Evolutionary conservation across 768 basidiomycete species (phyloP).

Genomic region (Panaeolus cyanescens): DNA sequence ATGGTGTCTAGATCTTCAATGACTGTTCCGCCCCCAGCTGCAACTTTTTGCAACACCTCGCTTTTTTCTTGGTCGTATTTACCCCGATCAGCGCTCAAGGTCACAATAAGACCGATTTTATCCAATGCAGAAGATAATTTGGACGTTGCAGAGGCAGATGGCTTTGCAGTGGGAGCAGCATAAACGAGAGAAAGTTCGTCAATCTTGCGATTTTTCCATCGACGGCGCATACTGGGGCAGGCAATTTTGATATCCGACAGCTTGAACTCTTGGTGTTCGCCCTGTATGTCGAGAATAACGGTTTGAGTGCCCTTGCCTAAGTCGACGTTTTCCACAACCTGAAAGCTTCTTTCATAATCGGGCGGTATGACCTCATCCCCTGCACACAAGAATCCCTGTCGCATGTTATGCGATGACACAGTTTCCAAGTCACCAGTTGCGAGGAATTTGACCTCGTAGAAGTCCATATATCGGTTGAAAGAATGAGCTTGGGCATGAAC

Average conservation of each 20-base stretch:
- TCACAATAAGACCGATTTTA: slow-evolving; percentile 62
- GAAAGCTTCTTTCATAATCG: not conserved
- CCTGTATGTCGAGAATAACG: slow-evolving; percentile 42
- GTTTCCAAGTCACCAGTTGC: slow-evolving; percentile 47
- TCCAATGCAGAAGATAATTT: not conserved
- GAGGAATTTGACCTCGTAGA: slow-evolving; percentile 60
- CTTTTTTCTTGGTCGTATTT: slow-evolving; percentile 45
- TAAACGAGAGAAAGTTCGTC: slow-evolving; percentile 43
- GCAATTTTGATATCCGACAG: slow-evolving; percentile 50
- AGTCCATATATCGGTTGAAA: slow-evolving; percentile 7
- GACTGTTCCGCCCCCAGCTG: slow-evolving; percentile 53
- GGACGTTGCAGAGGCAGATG: slow-evolving; percentile 38
- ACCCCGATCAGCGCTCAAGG: slow-evolving; percentile 40
- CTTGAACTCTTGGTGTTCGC: slow-evolving; percentile 33
- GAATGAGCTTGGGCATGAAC: slow-evolving; percentile 37
- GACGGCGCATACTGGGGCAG: slow-evolving; percentile 45
- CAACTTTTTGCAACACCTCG: slow-evolving; percentile 43
- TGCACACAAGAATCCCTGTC: slow-evolving; percentile 45
- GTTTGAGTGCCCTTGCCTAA: not conserved
- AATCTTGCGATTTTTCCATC: slow-evolving; percentile 59
- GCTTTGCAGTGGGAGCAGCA: slow-evolving; percentile 33
- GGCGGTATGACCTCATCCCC: slow-evolving; percentile 53
- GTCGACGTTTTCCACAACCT: not conserved
- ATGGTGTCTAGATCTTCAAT: slow-evolving; percentile 65
- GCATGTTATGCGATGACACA: slow-evolving; percentile 55